A percentile compares a stretch with the other conserved stretches of the same genome.
phyloP scores from a whole-genome alignment of 768 basidiomycete species.

The Tricholoma sp. region DNA sequence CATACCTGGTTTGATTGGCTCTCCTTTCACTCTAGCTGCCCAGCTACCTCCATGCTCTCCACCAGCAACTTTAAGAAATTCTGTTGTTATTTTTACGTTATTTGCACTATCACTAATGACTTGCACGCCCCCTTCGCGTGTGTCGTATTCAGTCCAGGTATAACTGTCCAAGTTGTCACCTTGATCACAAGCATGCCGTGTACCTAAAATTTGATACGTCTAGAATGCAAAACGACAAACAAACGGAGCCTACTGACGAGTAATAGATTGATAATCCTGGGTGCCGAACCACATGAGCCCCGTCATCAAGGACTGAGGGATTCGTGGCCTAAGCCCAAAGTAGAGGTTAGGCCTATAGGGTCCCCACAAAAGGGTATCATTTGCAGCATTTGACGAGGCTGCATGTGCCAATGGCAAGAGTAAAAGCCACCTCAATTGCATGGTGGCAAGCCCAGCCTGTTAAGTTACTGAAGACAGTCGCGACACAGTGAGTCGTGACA shows the following conservation, averaged over 20 bases:
- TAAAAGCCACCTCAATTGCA: slow-evolving; percentile 35
- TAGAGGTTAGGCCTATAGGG: slow-evolving; percentile 92
- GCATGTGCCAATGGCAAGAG: slow-evolving; percentile 40
- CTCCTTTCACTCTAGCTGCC: slow-evolving; percentile 80
- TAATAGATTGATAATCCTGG: slow-evolving; percentile 71
- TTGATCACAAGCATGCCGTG: slow-evolving; percentile 88
- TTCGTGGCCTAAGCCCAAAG: slow-evolving; percentile 81
- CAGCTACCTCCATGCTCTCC: slow-evolving; percentile 84
- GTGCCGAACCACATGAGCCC: slow-evolving; percentile 95
- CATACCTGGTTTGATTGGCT: slow-evolving; percentile 66
- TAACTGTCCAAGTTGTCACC: slow-evolving; percentile 76
- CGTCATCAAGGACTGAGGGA: slow-evolving; percentile 88
- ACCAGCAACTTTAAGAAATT: slow-evolving; percentile 81
- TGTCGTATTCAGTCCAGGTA: slow-evolving; percentile 85
- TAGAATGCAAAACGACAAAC: not conserved
- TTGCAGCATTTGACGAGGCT: slow-evolving; percentile 32
- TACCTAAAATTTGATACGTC: slow-evolving; percentile 36
- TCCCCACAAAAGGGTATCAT: slow-evolving; percentile 73
- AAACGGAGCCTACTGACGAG: slow-evolving; percentile 40
- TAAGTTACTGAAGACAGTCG: too few species aligned
- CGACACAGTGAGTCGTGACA: too few species aligned
- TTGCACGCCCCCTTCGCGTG: slow-evolving; percentile 82
- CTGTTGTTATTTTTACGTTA: slow-evolving; percentile 81
- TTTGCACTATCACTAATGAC: slow-evolving; percentile 76
- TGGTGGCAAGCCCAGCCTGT: slow-evolving; percentile 14